Evolutionary conservation across 495 filamentous ascomycete species (phyloP), one percentile per base, ranked within the genome.

Genomic region (Podospora anserina): DNA sequence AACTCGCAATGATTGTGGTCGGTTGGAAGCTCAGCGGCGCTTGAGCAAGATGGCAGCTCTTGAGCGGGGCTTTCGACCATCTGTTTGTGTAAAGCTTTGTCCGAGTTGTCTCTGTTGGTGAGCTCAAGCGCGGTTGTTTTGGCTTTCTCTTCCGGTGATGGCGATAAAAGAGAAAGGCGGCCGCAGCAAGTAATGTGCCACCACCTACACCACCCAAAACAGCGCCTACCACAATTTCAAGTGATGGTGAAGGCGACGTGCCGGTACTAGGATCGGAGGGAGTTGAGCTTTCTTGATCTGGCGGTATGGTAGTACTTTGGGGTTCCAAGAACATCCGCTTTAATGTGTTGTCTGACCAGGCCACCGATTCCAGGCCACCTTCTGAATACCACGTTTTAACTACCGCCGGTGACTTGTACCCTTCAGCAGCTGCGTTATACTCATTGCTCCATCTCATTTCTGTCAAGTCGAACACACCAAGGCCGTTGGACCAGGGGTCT

Each of bases 391-490:
- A 78, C 63, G 72, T 59, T 59, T 56, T 67, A 20, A 81, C 78
- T 1, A 69, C 60, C 18, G 65, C 61, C 15, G 80, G 79, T 4
- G 66, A 77, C 60, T 76, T 74, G 59, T 83, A 82, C 19, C 68
- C 66, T 9, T 66, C 68, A 5, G 80, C 81, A 53, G 77, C 64
- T 5, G 79, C 71, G 32, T 80, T 68, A 68, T 82, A 82, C 6
- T 69, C 69, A 65, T 76, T 65, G 27, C 23, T 72, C 80, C 81
- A 82, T 56, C 63, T 63, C 71, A 81, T 68, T 16, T 73, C 69
- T 4, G 72, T 77, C 73, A 82, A 70, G 58, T 82, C 80, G 66
- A 78, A 80, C 19, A 82, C 72, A 9, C 80, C 79, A 23, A 82
- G 69, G 0, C 80, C 79, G 26, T 81, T 74, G 49, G 67, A 71